A percentile compares a stretch with the other conserved stretches of the same genome.
phyloP scores from a whole-genome alignment of 257 asterid genomes.

The Solanum ossicruentum region DNA sequence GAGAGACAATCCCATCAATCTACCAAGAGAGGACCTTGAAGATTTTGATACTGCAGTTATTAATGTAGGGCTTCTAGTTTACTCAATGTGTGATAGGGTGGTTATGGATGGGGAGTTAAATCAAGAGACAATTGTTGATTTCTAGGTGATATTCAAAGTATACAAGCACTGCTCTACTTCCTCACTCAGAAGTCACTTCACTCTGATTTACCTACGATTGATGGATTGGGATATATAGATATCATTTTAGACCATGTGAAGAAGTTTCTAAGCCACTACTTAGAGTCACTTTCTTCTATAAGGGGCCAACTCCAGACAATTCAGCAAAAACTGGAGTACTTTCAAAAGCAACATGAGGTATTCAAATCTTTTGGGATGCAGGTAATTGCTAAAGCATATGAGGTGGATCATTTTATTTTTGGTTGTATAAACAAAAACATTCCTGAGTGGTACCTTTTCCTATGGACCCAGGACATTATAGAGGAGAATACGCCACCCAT shows the following conservation, averaged over 20 bases:
- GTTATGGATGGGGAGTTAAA: neutral
- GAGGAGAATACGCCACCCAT: neutral
- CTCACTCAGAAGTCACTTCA: neutral
- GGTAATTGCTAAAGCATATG: neutral
- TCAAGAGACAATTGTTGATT: neutral
- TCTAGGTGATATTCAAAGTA: neutral
- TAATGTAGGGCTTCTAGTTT: neutral
- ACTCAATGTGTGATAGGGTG: neutral
- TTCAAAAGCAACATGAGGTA: neutral
- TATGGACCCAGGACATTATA: neutral
- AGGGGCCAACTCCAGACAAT: neutral
- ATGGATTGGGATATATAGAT: neutral
- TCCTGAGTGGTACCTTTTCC: neutral
- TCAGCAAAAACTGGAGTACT: neutral
- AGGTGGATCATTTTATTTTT: slow-evolving; percentile 5
- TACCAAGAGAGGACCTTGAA: neutral
- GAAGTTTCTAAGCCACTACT: neutral
- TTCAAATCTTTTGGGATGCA: neutral
- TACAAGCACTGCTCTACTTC: neutral
- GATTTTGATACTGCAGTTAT: neutral
- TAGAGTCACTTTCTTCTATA: neutral
- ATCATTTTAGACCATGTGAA: neutral
- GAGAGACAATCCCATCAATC: neutral
- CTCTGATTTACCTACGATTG: neutral
- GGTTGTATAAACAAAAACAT: neutral